Percentiles rank a stretch among this genome's conserved stretches.
Evolutionary conservation across 2,329 filamentous ascomycete genomes (phyloP).

Genomic region (Penicillium janthinellum): DNA sequence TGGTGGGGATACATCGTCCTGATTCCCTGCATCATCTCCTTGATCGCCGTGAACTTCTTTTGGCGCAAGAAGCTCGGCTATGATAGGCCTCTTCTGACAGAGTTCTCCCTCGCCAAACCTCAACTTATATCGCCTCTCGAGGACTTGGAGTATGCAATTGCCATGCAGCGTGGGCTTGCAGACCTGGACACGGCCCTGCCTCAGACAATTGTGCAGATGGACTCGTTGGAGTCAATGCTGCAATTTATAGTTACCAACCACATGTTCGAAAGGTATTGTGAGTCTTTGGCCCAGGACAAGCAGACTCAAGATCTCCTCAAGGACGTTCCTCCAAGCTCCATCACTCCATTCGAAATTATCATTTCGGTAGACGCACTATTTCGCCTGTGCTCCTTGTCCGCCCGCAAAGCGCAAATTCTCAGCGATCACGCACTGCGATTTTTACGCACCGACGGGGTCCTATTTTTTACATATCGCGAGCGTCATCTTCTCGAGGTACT

Average conservation of each 20-base stretch:
- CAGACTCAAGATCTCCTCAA: conserved; percentile 9
- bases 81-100: conserved; percentile 37
- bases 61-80: conserved; percentile 54
- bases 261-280: conserved; percentile 33
- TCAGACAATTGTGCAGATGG: conserved; percentile 4
- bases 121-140: conserved; percentile 27
- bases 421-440: conserved; percentile 17
- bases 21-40: conserved; percentile 52
- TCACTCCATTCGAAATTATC: conserved; percentile 11
- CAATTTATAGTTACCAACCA: conserved; percentile 28
- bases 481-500: conserved; percentile 27
- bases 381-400: neutral
- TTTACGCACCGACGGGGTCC: conserved; percentile 15
- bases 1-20: conserved; percentile 59
- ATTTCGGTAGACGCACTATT: conserved; percentile 20
- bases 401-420: conserved; percentile 2
- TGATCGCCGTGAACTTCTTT: conserved; percentile 52
- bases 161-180: conserved; percentile 22
- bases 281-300: conserved; percentile 26
- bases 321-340: neutral
- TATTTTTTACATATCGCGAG: conserved; percentile 26
- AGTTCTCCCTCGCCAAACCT: conserved; percentile 9
- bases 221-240: conserved; percentile 26
- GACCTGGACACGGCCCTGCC: conserved; percentile 11
- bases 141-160: conserved; percentile 31